Evolutionary conservation across 805 yeast species (phyloP).

Genomic region (Clavispora santaluciae): DNA sequence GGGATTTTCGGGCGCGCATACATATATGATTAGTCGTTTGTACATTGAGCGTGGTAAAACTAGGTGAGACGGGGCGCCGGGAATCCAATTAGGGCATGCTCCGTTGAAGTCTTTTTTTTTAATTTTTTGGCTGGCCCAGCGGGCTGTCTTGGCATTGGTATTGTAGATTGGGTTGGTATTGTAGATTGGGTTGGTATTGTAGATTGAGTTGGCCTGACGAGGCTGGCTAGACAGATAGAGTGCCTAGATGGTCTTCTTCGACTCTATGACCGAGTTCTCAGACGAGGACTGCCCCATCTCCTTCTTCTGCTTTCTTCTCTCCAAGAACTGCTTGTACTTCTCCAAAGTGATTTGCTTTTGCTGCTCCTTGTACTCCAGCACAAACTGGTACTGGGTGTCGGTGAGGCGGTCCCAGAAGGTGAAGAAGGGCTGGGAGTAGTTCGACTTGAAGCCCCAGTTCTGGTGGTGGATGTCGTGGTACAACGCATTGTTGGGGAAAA

Average conservation of each 20-base stretch:
- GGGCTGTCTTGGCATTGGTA: too few species aligned
- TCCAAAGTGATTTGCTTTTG: conserved; percentile 65
- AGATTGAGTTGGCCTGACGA: too few species aligned
- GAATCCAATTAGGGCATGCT: not conserved
- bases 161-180: too few species aligned
- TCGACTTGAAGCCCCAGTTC: conserved; percentile 87
- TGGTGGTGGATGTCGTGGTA: conserved; percentile 98
- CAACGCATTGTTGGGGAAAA: conserved; percentile 93
- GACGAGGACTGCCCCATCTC: not conserved
- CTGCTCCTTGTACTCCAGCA: conserved; percentile 57
- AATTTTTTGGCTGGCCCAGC: too few species aligned
- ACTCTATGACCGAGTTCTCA: not conserved
- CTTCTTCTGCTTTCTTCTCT: conserved; percentile 9
- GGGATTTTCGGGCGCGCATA: too few species aligned
- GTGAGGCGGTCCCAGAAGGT: conserved; percentile 82
- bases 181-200: too few species aligned
- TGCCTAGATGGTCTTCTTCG: conserved; percentile 1
- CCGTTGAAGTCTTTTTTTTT: not conserved
- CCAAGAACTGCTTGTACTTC: conserved; percentile 57
- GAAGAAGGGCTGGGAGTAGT: conserved; percentile 94
- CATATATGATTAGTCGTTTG: not conserved
- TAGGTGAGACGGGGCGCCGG: not conserved
- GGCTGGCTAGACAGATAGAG: too few species aligned
- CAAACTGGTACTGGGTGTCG: conserved; percentile 63
- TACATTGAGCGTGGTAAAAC: not conserved